Base-by-base conservation (phyloP, 768 basidiomycete genomes). In the Termitomyces sp. region DNA sequence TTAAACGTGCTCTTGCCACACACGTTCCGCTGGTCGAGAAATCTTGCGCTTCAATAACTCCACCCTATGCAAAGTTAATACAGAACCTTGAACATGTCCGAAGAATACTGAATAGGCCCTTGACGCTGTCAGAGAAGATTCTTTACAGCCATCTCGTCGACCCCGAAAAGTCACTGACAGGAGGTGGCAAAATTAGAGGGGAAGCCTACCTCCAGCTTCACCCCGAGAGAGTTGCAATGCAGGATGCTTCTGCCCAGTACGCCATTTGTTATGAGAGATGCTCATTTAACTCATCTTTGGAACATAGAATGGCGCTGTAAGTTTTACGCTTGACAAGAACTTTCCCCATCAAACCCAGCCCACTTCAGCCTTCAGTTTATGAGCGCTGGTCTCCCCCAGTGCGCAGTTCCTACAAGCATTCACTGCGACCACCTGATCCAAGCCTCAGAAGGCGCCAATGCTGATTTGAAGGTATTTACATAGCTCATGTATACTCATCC, bases 401-500 rank as follows among this genome's bases (percentile, higher is more conserved):
- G 88, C 66, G 91, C 91, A 16, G 96, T 98, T 1, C 91, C 91
- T 33, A 83, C 88, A 7, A 92, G 91, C 61, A 97, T 99, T 61
- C 97, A 99, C 72, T 99, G 97, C 67, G 97, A 99, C 69, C 97
- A 99, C 74, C 81, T 99, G 45, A 98, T 99, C 57, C 93, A 95
- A 72, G 97, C 97, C 18, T 79, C 82, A n/a, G 83, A 88, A 54
- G 96, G 96, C 3, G 97, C 95, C 3, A 82, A 88, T 42, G 73
- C 83, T 3, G 97, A 99, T 68, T 76, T 99, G 58, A 78, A 93
- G 83, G 93, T 91, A 65, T 52, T 10, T 46, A 8, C 20, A 50
- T 33, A 37, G 59, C 27, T n/a, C 12, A 33, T 32, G 13, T 39
- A 3, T 39, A 18, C 20, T n/a, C 34, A 34, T 16, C 64, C 39